Percentiles rank a stretch among this genome's conserved stretches.
Evolutionary conservation across 2,329 filamentous ascomycete genomes (phyloP).

Genomic region (Exutisphaerella laricina): DNA sequence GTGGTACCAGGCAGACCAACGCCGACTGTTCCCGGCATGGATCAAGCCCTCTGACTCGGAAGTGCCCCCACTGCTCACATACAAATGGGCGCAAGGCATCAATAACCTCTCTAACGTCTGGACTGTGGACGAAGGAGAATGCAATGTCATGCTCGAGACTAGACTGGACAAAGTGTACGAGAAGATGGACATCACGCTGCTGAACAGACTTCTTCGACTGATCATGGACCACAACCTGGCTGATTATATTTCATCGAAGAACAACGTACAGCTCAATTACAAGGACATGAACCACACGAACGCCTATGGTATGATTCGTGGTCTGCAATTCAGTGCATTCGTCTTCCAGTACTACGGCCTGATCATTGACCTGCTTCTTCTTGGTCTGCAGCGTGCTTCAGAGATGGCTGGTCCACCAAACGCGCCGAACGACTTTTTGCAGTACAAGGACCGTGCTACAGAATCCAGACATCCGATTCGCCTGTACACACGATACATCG

Average conservation of each 20-base stretch:
- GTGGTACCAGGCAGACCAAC: conserved; percentile 98
- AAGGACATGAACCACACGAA: conserved; percentile 99
- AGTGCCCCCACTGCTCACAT: conserved; percentile 86
- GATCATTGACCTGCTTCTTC: conserved; percentile 84
- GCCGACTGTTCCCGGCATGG: conserved; percentile 95
- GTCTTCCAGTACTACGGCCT: conserved; percentile 99
- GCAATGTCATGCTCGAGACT: conserved; percentile 98
- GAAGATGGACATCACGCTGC: conserved; percentile 93
- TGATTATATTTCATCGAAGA: conserved; percentile 98
- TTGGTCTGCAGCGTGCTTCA: conserved; percentile 92
- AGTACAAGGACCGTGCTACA: conserved; percentile 89
- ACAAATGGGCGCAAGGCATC: conserved; percentile 99
- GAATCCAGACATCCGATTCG: conserved; percentile 93
- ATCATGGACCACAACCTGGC: conserved; percentile 99
- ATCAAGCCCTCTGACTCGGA: conserved; percentile 99
- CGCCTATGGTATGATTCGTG: conserved; percentile 96
- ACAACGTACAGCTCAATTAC: conserved; percentile 98
- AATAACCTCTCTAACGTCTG: conserved; percentile 96
- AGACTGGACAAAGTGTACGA: conserved; percentile 99
- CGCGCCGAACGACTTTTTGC: conserved; percentile 92
- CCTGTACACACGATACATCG: conserved; percentile 95
- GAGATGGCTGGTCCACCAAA: conserved; percentile 94
- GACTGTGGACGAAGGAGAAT: conserved; percentile 90
- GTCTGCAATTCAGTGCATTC: conserved; percentile 95
- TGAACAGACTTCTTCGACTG: conserved; percentile 85